Conservation (phyloP, 768 basidiomycete species). For the Lepiota venenata region DNA sequence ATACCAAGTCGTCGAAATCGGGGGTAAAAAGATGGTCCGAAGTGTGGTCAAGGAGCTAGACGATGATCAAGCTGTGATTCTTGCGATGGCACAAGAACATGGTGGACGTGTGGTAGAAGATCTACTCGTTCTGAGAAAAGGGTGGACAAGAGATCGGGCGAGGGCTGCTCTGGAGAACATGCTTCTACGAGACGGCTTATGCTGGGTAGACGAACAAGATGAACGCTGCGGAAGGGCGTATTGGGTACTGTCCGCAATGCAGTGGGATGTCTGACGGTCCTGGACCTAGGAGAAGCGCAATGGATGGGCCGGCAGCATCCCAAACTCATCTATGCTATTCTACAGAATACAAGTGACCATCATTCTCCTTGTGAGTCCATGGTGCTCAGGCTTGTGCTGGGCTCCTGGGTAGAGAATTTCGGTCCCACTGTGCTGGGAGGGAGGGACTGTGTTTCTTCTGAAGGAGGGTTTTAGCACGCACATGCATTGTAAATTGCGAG, state of each 20-base stretch:
- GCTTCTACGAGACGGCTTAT: conserved; percentile 85
- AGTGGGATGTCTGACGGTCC: conserved; percentile 62
- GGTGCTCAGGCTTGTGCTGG: conserved; percentile 9
- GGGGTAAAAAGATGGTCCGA: conserved; percentile 77
- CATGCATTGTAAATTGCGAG: background rate
- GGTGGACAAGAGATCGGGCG: conserved; percentile 81
- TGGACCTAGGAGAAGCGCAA: background rate
- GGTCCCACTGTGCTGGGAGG: conserved; percentile 23
- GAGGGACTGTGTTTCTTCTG: conserved; percentile 13
- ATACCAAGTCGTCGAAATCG: conserved; percentile 78
- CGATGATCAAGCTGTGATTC: conserved; percentile 80
- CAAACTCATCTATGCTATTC: conserved; percentile 1
- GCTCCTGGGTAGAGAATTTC: conserved; percentile 21
- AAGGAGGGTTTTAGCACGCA: conserved; percentile 1
- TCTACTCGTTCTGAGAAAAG: conserved; percentile 52
- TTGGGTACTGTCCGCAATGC: conserved; percentile 88
- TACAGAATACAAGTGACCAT: conserved; percentile 12
- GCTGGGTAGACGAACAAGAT: conserved; percentile 94
- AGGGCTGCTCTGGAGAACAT: conserved; percentile 83
- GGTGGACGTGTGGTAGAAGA: conserved; percentile 72
- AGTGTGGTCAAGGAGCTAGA: conserved; percentile 91
- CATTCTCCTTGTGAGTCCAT: conserved; percentile 12
- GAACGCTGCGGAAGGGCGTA: conserved; percentile 62
- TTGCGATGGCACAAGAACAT: conserved; percentile 66
- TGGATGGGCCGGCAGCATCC: conserved; percentile 1